phyloP scores from a whole-genome alignment of 805 yeast species.

The Clavispora asparagi region DNA sequence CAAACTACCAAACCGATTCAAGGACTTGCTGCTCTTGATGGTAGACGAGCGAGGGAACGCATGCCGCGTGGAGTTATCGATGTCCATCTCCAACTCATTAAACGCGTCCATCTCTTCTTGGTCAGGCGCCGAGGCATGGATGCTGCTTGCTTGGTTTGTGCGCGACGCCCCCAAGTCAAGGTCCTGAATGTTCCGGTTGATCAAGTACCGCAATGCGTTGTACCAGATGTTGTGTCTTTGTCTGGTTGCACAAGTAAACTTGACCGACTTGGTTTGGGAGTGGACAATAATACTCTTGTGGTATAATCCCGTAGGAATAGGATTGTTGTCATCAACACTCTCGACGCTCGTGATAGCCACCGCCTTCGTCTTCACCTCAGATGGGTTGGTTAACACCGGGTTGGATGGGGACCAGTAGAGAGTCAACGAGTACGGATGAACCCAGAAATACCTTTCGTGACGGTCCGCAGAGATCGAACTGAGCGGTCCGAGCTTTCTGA shows the following conservation, averaged over 20 bases:
- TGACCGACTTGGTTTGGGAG: constrained; percentile 61
- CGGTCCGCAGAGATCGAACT: constrained; percentile 72
- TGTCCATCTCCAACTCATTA: constrained; percentile 6
- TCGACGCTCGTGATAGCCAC: constrained; percentile 76
- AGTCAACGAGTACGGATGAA: constrained; percentile 89
- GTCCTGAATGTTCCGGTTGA: constrained; percentile 61
- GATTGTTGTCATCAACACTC: constrained; percentile 78
- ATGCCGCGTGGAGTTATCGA: constrained; percentile 13
- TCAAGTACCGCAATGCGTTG: constrained; percentile 71
- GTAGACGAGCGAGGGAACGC: constrained; percentile 15
- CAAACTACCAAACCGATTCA: constrained; percentile 2
- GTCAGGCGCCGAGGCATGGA: not conserved
- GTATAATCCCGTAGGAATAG: constrained; percentile 83
- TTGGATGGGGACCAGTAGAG: constrained; percentile 83
- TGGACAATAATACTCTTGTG: constrained; percentile 77
- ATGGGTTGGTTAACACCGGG: constrained; percentile 69
- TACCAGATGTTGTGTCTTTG: constrained; percentile 90
- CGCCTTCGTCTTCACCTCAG: constrained; percentile 64
- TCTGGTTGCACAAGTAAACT: constrained; percentile 82
- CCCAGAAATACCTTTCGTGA: constrained; percentile 93
- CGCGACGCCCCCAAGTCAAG: constrained; percentile 33
- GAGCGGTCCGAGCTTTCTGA: constrained; percentile 69
- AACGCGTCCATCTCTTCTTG: constrained; percentile 3
- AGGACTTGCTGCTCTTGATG: constrained; percentile 8
- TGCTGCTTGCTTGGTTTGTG: not conserved